Conservation (phyloP, 352 stramenopile genomes). For the Phytopythium cucurbitacearum region DNA sequence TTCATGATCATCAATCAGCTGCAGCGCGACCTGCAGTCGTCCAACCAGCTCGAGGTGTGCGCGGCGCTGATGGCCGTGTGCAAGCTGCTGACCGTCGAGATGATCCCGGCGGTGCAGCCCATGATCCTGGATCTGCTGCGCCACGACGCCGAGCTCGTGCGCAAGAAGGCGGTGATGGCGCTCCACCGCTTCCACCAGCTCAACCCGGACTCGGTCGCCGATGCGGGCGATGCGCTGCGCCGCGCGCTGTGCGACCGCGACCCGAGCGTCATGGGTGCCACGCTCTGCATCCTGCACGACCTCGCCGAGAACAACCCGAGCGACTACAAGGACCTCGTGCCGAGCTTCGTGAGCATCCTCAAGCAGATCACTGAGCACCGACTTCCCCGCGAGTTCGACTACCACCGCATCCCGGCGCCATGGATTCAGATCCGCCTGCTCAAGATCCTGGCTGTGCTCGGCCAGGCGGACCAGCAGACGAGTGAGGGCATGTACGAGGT, state of each 20-base stretch:
- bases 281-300: conserved; percentile 92
- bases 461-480: conserved; percentile 90
- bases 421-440: conserved; percentile 99
- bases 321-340: conserved; percentile 98
- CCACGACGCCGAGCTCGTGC: conserved; percentile 96
- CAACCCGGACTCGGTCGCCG: conserved; percentile 88
- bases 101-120: conserved; percentile 95
- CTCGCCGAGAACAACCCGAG: conserved; percentile 86
- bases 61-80: conserved; percentile 94
- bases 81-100: conserved; percentile 97
- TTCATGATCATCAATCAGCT: conserved; percentile 99
- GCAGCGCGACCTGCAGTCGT: conserved; percentile 91
- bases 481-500: conserved; percentile 99
- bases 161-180: conserved; percentile 99
- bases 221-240: conserved; percentile 91
- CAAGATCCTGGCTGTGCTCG: conserved; percentile 95
- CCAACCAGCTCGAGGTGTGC: conserved; percentile 93
- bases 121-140: conserved; percentile 95
- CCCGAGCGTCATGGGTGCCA: conserved; percentile 97
- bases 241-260: conserved; percentile 98
- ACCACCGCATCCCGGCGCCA: conserved; percentile 98
- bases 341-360: conserved; percentile 98
- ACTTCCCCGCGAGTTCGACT: conserved; percentile 98
- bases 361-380: conserved; percentile 99
- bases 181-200: conserved; percentile 99